A percentile compares a stretch with the other conserved stretches of the same genome.
Conservation (phyloP, 78 protist genomes). For the Tieghemostelium lacteum region DNA sequence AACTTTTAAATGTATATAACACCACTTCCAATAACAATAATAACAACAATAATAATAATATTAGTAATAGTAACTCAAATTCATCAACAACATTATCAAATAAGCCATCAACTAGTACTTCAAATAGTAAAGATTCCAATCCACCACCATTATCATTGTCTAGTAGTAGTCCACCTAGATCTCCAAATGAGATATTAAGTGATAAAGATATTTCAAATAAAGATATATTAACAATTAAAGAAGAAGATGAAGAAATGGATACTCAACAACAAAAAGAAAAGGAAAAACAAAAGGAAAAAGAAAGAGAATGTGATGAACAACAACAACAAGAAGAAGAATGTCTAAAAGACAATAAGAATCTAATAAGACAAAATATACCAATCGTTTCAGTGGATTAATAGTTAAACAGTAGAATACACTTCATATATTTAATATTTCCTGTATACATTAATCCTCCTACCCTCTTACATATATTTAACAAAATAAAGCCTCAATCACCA, state of each 20-base stretch:
- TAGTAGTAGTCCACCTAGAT: not conserved
- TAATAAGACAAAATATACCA: not conserved
- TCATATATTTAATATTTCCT: too few species aligned
- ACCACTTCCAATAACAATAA: not conserved
- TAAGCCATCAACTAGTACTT: too few species aligned
- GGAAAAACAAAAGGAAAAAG: not conserved
- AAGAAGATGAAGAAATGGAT: not conserved
- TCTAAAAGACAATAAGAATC: not conserved
- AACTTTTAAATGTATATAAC: not conserved
- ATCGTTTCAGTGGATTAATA: not conserved
- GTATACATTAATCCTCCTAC: too few species aligned
- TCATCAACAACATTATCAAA: not conserved
- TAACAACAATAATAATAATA: too few species aligned
- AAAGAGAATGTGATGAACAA: too few species aligned
- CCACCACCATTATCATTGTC: not conserved
- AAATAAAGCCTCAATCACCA: too few species aligned
- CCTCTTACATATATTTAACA: too few species aligned
- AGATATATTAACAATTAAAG: not conserved
- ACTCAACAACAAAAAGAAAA: not conserved
- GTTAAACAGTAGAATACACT: too few species aligned
- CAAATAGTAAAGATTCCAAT: too few species aligned
- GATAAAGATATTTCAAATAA: not conserved
- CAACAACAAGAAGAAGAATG: too few species aligned
- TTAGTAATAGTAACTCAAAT: not conserved
- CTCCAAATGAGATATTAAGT: not conserved